Conservation (phyloP, 371 early-diverging fungal species). For the Rhizopus sp. region DNA sequence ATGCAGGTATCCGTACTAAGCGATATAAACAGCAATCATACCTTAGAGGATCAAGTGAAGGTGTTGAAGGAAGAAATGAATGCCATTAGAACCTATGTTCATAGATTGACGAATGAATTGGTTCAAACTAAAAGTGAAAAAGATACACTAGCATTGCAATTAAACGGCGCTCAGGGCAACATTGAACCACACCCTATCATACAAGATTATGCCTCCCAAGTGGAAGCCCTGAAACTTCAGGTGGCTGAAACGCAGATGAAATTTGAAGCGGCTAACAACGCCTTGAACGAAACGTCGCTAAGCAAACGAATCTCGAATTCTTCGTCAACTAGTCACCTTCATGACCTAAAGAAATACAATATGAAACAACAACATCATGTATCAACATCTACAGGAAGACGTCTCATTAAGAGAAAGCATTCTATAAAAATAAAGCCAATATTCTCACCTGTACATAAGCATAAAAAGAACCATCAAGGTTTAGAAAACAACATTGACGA, state of each 20-base stretch:
- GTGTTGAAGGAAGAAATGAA: slow-evolving; percentile 39
- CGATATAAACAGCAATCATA: slow-evolving; percentile 19
- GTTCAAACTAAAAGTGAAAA: slow-evolving; percentile 45
- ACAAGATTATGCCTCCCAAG: slow-evolving; percentile 31
- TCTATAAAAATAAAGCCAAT: neutral
- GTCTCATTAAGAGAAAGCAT: neutral
- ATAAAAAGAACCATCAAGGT: neutral
- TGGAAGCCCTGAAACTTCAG: slow-evolving; percentile 43
- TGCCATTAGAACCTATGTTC: slow-evolving; percentile 37
- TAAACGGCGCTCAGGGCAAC: neutral
- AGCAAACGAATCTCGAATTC: neutral
- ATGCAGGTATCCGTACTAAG: slow-evolving; percentile 39
- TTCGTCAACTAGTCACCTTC: neutral
- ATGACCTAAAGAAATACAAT: neutral
- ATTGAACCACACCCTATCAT: slow-evolving; percentile 46
- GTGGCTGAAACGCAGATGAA: slow-evolving; percentile 34
- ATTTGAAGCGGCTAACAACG: slow-evolving; percentile 1
- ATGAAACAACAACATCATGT: neutral
- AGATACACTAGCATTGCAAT: slow-evolving; percentile 46
- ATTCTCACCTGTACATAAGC: neutral
- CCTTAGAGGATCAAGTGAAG: slow-evolving; percentile 28
- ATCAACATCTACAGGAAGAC: neutral
- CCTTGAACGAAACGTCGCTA: neutral
- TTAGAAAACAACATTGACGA: slow-evolving; percentile 6
- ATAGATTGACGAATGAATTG: slow-evolving; percentile 39